Evolutionary conservation across 2,329 filamentous ascomycete species (phyloP).

Genomic region (Diaporthe velutina): DNA sequence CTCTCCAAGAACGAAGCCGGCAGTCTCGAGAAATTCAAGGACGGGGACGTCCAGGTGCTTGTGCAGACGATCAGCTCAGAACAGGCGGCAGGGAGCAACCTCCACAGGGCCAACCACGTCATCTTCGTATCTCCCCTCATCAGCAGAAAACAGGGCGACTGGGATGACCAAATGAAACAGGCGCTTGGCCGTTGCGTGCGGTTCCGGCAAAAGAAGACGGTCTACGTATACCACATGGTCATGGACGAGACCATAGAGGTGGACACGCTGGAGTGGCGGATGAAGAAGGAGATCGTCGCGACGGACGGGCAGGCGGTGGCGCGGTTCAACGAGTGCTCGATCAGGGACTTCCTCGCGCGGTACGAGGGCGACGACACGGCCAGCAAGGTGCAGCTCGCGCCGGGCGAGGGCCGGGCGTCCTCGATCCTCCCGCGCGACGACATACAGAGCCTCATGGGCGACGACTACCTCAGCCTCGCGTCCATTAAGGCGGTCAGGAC

Average conservation of each 20-base stretch:
- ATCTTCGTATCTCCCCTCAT: constrained; percentile 54
- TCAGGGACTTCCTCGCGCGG: constrained; percentile 32
- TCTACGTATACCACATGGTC: constrained; percentile 56
- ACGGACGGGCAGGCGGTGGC: constrained; percentile 9
- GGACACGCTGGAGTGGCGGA: constrained; percentile 49
- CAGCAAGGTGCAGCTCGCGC: background rate
- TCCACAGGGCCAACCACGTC: constrained; percentile 57
- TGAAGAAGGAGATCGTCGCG: constrained; percentile 37
- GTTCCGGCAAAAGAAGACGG: constrained; percentile 53
- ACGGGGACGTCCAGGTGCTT: constrained; percentile 46
- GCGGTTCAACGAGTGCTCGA: constrained; percentile 28
- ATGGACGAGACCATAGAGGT: constrained; percentile 55
- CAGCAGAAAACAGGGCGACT: constrained; percentile 49
- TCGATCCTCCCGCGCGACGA: constrained; percentile 34
- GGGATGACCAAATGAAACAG: constrained; percentile 53
- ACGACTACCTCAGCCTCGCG: constrained; percentile 34
- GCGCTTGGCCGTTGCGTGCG: constrained; percentile 55
- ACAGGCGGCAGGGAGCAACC: constrained; percentile 56
- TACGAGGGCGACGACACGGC: constrained; percentile 4
- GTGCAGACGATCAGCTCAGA: constrained; percentile 54
- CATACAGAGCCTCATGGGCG: constrained; percentile 37
- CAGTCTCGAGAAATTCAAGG: constrained; percentile 47
- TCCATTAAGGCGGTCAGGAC: constrained; percentile 11
- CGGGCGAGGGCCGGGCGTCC: background rate
- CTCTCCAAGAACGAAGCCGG: constrained; percentile 21